Percentiles rank a stretch among this genome's conserved stretches.
Conservation (phyloP, 1,284 basidiomycete species). For the Naganishia cerealis region DNA sequence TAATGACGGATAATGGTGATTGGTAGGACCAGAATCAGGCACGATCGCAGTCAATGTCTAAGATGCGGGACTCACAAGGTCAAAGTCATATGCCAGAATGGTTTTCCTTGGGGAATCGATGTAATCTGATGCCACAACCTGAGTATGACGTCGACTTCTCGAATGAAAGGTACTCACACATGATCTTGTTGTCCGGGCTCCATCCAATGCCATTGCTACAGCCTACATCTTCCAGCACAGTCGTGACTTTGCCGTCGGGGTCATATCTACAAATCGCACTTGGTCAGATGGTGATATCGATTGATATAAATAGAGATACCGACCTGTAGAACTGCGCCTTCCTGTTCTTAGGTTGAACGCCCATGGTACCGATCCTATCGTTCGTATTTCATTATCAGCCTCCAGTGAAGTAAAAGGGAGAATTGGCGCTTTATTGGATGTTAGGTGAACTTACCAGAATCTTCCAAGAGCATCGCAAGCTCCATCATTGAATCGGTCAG, state of each 20-base stretch:
- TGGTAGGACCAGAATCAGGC: neutral
- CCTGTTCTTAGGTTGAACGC: conserved; percentile 2
- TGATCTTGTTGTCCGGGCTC: conserved; percentile 46
- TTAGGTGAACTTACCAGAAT: conserved; percentile 37
- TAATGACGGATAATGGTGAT: neutral
- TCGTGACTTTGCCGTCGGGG: conserved; percentile 39
- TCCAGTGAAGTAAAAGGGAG: neutral
- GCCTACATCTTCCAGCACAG: conserved; percentile 43
- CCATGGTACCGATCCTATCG: conserved; percentile 34
- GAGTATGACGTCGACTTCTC: neutral
- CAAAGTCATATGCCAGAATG: conserved; percentile 46
- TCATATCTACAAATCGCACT: conserved; percentile 36
- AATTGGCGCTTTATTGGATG: too few relatives aligned
- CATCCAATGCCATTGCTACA: conserved; percentile 52
- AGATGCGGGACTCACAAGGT: conserved; percentile 33
- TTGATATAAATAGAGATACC: conserved; percentile 15
- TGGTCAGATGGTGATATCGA: conserved; percentile 2
- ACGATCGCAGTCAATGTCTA: neutral
- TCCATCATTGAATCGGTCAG: conserved; percentile 52
- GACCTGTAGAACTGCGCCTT: conserved; percentile 45
- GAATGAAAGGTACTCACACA: conserved; percentile 43
- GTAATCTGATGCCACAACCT: conserved; percentile 42
- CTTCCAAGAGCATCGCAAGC: conserved; percentile 48
- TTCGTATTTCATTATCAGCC: neutral
- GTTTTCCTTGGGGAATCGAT: conserved; percentile 47